Base-by-base conservation (phyloP, 257 asterid species). In the Solanum lignicaule region DNA sequence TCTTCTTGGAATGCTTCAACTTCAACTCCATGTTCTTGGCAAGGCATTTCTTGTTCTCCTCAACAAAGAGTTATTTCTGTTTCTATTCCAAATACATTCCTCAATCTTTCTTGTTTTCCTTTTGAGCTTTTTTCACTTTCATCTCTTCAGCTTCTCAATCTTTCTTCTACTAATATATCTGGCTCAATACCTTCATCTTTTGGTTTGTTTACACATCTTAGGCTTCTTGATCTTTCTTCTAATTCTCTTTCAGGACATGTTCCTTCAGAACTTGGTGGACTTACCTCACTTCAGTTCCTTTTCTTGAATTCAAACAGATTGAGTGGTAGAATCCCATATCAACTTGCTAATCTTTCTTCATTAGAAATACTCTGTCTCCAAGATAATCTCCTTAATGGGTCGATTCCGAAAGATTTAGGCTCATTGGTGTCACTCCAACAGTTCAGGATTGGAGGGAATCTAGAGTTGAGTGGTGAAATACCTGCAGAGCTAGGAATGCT, bases 1-100 rank as follows among this genome's bases (percentile, higher is more conserved):
- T 94, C 99, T 66, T 84, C 99, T 1, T 96, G 98, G 99, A 87
- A 91, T 90, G 95, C 98, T 48, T 88, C 96, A 25, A 90, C 87
- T 91, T 82, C 91, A 73, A 95, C 93, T 1, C 99, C 99, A 8
- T 96, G 99, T 89, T 94, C 99, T 65, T 96, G 99, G 99, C 92
- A 91, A 85, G 98, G 99, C 27, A 87, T 96, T 0, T 94, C 98
- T 21, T 96, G 99, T 88, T 96, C 99, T 1, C 98, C 99, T 31
- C 93, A 94, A 81, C 90, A 94, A 58, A 94, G 96, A 32, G 99
- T 96, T 9, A 95, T 94, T 62, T 96, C 99, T 23, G 90, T 96
- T 33, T 96, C 98, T 38, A 87, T 95, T 27, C 98, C 99, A n/a
- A 88, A 95, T 83, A 93, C 94, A 11, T 96, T 96, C 86, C 97